Base-by-base conservation (phyloP, 2,329 filamentous ascomycete species). In the Didymosphaeria variabile region DNA sequence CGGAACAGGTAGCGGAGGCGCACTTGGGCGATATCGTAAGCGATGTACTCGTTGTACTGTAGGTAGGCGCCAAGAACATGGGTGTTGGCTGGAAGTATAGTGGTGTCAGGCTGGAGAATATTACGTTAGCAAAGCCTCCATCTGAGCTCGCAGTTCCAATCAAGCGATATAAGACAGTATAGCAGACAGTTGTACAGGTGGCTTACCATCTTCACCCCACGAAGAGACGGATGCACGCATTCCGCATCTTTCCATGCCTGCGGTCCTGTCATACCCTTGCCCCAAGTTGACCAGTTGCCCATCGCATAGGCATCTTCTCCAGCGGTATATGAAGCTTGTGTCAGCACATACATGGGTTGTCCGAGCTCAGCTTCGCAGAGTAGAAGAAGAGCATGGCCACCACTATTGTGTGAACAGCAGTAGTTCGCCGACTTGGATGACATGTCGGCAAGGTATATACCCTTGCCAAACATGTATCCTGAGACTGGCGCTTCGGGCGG, bases 401-500 rank as follows among this genome's bases (percentile, higher is more conserved):
- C 86, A n/a, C 90, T 91, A 61, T 81, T 84, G 65, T 79, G 74
- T 0, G 87, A 75, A 55, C 78, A 85, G 74, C 92, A 95, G 80
- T 97, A 97, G 69, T 87, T 87, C 17, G 92, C 92, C 2, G 90
- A 93, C 79, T 96, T 97, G 74, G 87, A 90, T 3, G 74, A 77
- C 84, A 93, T 93, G 71, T 96, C 92, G 2, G 92, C 92, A 2
- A 97, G 85, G 73, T 97, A 97, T 50, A 97, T 91, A 47, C 93
- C 93, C 77, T 96, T 96, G 59, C 90, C 93, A 67, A 96, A 97
- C 91, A 94, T 94, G 81, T 94, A 93, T 1, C 92, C 92, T 5
- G 84, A 86, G 0, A 88, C 88, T 0, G 92, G 93, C 0, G 93
- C 93, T 76, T 96, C 90, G 0, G 90, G 90, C 0, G 93, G 93